Base-by-base conservation (phyloP, 208 protist genomes). In the Acanthamoeba divionensis region DNA sequence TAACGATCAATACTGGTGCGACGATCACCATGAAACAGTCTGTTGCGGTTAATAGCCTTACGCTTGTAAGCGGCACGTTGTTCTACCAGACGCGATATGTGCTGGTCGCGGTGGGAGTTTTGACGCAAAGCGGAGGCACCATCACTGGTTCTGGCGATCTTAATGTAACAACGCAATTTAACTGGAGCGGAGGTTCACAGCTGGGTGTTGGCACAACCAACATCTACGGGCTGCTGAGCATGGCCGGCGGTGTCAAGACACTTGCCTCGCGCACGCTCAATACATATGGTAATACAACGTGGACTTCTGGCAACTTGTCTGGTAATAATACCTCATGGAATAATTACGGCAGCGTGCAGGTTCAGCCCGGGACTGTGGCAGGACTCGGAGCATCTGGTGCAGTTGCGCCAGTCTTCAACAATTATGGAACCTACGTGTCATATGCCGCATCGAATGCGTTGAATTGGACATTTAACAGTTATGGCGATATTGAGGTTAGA, bases 101-200 rank as follows among this genome's bases (percentile, higher is more conserved):
- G 15, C 26, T 38, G 33, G 13, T 83, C 50, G 48, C 44, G 33
- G n/a, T n/a, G n/a, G n/a, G n/a, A n/a, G n/a, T n/a, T n/a, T n/a
- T n/a, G n/a, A n/a, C n/a, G 13, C 18, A 18, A 54, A 63, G 15
- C 13, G 73, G 73, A 26, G 48, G 47, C n/a, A 21, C 50, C 8
- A 63, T 83, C 44, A 10, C 12, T 47, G 73, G 73, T 31, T 50
- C 33, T 31, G 73, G 48, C 18, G 2, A 4, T 24, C 52, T 83
- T 6, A 47, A 83, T 47, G 73, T 83, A 47, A 83, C 57, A 18
- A 54, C 52, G 21, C 12, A 18, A 0, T 63, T 83, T 36, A 0
- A 47, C 10, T 83, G 73, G 73, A 65, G 52, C 2, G 73, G 73
- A 26, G 73, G 73, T 24, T 65, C 52, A 21, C 73, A 83, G 52